These are phyloP conservation scores for Backusella australiensis DNA, from an alignment of 192 early-diverging fungal species.

Conservation along the genomic window DNA sequence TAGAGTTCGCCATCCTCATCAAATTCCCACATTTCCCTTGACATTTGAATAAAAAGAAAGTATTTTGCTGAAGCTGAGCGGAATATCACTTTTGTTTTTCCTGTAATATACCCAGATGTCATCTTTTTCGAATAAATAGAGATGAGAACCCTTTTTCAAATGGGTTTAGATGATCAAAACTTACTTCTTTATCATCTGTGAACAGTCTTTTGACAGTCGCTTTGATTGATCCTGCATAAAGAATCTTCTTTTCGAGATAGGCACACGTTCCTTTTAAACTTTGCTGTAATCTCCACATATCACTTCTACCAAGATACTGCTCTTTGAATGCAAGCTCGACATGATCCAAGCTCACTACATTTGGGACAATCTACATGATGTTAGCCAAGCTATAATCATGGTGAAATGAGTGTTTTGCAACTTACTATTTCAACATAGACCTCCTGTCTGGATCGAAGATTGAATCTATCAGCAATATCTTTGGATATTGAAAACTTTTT, in stretches of 20 bases:
- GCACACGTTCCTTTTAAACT: slow-evolving; percentile 67
- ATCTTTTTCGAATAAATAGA: slow-evolving; percentile 41
- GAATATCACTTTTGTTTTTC: slow-evolving; percentile 81
- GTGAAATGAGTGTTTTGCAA: not conserved
- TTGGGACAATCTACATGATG: slow-evolving; percentile 60
- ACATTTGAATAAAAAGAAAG: slow-evolving; percentile 96
- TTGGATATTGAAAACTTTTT: slow-evolving; percentile 64
- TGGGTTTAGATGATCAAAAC: not conserved
- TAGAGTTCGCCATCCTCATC: slow-evolving; percentile 95
- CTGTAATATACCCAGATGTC: slow-evolving; percentile 75
- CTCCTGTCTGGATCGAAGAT: slow-evolving; percentile 56
- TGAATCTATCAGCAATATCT: slow-evolving; percentile 65
- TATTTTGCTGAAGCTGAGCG: slow-evolving; percentile 93
- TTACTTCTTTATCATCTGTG: slow-evolving; percentile 56
- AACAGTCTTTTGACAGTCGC: slow-evolving; percentile 83
- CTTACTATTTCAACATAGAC: slow-evolving; percentile 62
- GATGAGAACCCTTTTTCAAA: not conserved
- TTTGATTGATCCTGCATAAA: slow-evolving; percentile 67
- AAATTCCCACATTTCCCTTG: slow-evolving; percentile 97
- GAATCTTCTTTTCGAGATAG: slow-evolving; percentile 73
- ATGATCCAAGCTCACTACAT: slow-evolving; percentile 68
- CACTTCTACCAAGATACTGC: slow-evolving; percentile 88
- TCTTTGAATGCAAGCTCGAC: slow-evolving; percentile 87
- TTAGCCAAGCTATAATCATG: not conserved
- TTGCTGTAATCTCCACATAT: slow-evolving; percentile 90